These are phyloP conservation scores for Crithidia bombi DNA, from an alignment of 208 protist species.

Conservation along the genomic window DNA sequence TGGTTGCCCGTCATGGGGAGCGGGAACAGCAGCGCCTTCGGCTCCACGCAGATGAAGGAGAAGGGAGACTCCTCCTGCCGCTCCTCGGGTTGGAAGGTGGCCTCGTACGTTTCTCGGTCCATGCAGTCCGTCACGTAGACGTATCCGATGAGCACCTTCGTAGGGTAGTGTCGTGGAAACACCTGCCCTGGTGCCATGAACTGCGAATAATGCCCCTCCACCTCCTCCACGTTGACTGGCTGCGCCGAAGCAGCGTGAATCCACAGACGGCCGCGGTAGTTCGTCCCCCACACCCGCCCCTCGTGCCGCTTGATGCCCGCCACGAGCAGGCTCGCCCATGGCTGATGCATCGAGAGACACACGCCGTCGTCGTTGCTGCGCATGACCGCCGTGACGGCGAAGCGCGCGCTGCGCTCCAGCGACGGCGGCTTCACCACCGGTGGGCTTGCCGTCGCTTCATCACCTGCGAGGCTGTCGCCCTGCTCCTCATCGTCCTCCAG, in stretches of 20 bases:
- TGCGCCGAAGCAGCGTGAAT: constrained; percentile 85
- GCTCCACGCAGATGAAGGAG: constrained; percentile 88
- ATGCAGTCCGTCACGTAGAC: constrained; percentile 88
- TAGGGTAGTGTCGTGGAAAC: constrained; percentile 92
- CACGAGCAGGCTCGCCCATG: constrained; percentile 92
- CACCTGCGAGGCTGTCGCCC: constrained; percentile 10
- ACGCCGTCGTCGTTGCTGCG: constrained; percentile 78
- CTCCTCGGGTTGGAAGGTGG: constrained; percentile 51
- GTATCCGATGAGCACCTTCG: constrained; percentile 87
- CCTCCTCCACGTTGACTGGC: constrained; percentile 67
- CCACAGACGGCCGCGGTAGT: constrained; percentile 92
- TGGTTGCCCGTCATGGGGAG: constrained; percentile 90
- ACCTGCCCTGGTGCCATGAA: constrained; percentile 50
- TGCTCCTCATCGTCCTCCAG: constrained; percentile 30
- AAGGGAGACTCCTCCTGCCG: constrained; percentile 85
- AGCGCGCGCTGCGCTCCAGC: constrained; percentile 23
- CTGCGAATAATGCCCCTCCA: constrained; percentile 74
- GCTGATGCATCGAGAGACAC: constrained; percentile 94
- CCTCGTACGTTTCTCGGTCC: constrained; percentile 64
- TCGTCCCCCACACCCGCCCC: constrained; percentile 82
- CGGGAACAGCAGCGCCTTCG: constrained; percentile 77
- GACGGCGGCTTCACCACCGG: constrained; percentile 17
- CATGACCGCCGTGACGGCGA: constrained; percentile 63
- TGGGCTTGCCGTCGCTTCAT: constrained; percentile 4
- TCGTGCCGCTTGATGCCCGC: constrained; percentile 93